Base-by-base conservation (phyloP, 2,329 filamentous ascomycete species). In the Salinomyces thailandicus region DNA sequence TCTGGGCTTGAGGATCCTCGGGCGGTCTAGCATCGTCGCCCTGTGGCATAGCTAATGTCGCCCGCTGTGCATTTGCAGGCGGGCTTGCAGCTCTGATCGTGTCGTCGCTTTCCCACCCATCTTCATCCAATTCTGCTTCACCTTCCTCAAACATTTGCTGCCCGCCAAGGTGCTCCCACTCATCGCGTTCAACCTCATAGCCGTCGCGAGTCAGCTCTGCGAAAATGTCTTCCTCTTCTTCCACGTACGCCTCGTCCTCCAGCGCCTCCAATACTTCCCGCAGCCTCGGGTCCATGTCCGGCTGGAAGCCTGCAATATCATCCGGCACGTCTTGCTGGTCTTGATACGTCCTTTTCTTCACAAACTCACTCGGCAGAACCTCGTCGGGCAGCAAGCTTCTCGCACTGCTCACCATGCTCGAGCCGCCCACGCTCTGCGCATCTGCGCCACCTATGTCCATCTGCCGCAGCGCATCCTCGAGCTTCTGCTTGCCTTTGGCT, bases 231-330 rank as follows among this genome's bases (percentile, higher is more conserved):
- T 91, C 84, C 16, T 79, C 77, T 18, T 74, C 71, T 22, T 89
- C 89, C 2, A 98, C 87, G 55, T 85, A 98, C 2, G 82, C 89
- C 16, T 98, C 91, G 53, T 98, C 91, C 33, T 98, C 91, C 18
- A 98, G 66, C 8, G 91, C 91, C 62, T 95, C 87, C 16, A 98
- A 64, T 4, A 87, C 86, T 60, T 98, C 91, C 31, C 91, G 75
- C 48, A 98, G 60, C 26, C 89, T 73, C 2, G 87, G 87, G 54
- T 98, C 93, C 91, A 98, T 96, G 55, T 96, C 87, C 5, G 93
- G 91, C 61, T 98, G 82, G 60, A 98, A 94, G 0, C 91, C 91
- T 2, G 83, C 81, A 52, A 98, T 83, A 5, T 77, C 79, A 62
- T 98, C 91, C 1, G 91, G 91, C 1, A 96, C 67, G 51, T 94